phyloP scores from a whole-genome alignment of 78 protist genomes.

The Corallochytrium limacisporum region DNA sequence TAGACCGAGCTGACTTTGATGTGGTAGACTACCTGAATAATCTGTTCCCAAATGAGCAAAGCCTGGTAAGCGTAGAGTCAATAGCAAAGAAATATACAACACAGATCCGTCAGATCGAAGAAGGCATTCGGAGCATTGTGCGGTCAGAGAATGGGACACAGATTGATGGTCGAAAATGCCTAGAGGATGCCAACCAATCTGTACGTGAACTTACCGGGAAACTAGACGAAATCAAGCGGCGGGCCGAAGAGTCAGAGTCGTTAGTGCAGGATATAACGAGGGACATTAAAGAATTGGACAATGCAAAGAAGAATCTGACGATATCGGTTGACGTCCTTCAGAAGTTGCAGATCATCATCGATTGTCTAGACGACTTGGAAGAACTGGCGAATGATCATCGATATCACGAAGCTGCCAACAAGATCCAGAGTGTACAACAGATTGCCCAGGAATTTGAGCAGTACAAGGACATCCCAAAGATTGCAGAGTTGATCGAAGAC shows the following conservation, averaged over 20 bases:
- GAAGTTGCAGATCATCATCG: constrained; percentile 3
- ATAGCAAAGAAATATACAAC: neutral
- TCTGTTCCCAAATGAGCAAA: constrained; percentile 16
- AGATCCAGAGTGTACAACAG: neutral
- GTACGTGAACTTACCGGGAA: too few relatives aligned
- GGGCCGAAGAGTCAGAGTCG: too few relatives aligned
- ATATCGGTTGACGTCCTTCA: neutral
- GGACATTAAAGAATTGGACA: constrained; percentile 4
- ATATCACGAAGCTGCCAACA: constrained; percentile 9
- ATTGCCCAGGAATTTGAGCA: neutral
- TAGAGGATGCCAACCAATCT: too few relatives aligned
- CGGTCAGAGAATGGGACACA: too few relatives aligned
- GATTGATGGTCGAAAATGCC: too few relatives aligned
- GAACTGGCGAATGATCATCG: neutral
- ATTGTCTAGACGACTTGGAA: neutral
- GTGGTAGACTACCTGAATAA: constrained; percentile 11
- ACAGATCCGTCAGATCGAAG: neutral
- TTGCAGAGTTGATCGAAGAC: neutral
- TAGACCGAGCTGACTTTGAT: constrained; percentile 5
- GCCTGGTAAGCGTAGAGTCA: constrained; percentile 1
- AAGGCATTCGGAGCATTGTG: too few relatives aligned
- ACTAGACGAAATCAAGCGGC: too few relatives aligned
- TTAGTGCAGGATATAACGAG: constrained; percentile 4
- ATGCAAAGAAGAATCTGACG: constrained; percentile 4
- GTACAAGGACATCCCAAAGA: constrained; percentile 5